These are phyloP conservation scores for Phytopythium kandeliae DNA, from an alignment of 352 stramenopile species.

Conservation along the genomic window DNA sequence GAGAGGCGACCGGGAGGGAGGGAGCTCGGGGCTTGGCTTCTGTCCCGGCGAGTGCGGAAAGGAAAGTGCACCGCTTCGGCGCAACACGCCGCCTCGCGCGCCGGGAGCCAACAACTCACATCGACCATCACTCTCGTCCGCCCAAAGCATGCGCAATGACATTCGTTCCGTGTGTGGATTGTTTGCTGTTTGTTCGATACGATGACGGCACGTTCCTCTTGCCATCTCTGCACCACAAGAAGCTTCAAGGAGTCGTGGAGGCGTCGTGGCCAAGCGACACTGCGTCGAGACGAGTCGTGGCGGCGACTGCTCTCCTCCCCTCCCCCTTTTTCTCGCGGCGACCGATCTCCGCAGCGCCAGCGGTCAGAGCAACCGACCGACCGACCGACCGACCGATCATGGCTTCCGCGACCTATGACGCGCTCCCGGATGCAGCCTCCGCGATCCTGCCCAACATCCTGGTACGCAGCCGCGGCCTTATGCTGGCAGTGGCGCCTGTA, in stretches of 20 bases:
- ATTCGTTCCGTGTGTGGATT: too few species aligned
- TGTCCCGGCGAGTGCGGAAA: conserved; percentile 9
- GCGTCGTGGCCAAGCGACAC: background rate
- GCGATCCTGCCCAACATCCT: conserved; percentile 62
- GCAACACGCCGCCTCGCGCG: background rate
- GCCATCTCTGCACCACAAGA: conserved; percentile 1
- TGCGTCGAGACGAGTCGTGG: background rate
- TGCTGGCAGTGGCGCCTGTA: background rate
- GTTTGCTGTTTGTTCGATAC: too few species aligned
- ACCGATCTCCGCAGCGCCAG: too few species aligned
- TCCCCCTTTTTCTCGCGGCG: background rate
- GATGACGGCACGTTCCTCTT: conserved; percentile 3
- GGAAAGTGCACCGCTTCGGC: conserved; percentile 9
- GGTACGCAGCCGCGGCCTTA: conserved; percentile 13
- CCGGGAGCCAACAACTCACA: background rate
- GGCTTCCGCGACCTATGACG: conserved; percentile 14
- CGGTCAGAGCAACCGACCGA: too few species aligned
- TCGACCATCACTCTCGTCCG: background rate
- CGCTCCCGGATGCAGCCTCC: conserved; percentile 31
- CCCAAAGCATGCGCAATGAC: background rate
- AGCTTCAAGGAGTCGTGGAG: background rate
- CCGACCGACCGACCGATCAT: too few species aligned
- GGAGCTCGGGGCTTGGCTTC: conserved; percentile 4
- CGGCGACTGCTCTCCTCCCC: background rate
- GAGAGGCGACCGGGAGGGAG: background rate